Conservation (phyloP, 163 green algal genomes). For the Dunaliella salina region DNA sequence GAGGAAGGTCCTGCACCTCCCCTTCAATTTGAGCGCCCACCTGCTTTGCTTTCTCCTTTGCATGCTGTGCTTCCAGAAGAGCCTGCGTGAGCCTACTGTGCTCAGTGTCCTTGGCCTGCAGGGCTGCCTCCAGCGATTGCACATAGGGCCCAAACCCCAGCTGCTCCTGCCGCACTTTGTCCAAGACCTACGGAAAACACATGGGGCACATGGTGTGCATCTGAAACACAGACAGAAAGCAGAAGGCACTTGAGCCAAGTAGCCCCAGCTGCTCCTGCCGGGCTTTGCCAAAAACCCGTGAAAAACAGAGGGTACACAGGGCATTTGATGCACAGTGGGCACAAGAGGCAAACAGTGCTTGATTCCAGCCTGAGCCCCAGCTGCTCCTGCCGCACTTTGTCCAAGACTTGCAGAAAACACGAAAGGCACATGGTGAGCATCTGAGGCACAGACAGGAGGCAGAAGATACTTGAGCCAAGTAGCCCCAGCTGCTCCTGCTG, state of each 20-base stretch:
- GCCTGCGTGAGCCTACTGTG: slow-evolving; percentile 9
- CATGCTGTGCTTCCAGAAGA: background rate
- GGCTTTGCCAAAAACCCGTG: too few species aligned
- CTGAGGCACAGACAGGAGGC: too few species aligned
- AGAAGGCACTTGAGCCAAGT: too few species aligned
- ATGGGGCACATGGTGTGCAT: too few species aligned
- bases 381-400: slow-evolving; percentile 4
- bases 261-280: background rate
- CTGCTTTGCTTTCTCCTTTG: slow-evolving; percentile 22
- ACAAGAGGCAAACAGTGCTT: too few species aligned
- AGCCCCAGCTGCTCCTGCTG: background rate
- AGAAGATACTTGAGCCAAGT: too few species aligned
- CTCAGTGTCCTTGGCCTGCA: slow-evolving; percentile 15
- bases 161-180: slow-evolving; percentile 41
- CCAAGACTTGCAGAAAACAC: slow-evolving; percentile 35
- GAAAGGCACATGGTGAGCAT: too few species aligned
- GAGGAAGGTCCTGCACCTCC: too few species aligned
- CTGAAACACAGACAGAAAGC: too few species aligned
- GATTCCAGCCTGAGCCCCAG: slow-evolving; percentile 4
- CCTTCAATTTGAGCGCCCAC: background rate
- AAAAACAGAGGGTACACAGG: too few species aligned
- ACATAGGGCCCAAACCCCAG: slow-evolving; percentile 23
- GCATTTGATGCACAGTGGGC: too few species aligned
- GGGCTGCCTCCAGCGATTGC: slow-evolving; percentile 26
- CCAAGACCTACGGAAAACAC: slow-evolving; percentile 23